Evolutionary conservation across 1,139 yeast species (phyloP).

Genomic region (Hemisphaericaspora xylanilytica): DNA sequence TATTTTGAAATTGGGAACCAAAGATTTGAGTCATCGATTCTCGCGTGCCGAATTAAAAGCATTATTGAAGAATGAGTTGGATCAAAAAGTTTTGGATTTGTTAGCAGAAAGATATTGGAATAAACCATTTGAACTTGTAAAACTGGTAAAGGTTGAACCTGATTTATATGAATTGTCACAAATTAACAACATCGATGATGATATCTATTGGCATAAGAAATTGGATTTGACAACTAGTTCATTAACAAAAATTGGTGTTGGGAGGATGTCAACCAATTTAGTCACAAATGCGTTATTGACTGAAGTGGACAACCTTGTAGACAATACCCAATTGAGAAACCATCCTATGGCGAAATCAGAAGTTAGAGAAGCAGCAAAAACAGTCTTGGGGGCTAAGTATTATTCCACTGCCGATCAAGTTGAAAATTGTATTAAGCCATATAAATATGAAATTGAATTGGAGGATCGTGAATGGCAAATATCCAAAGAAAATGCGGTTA

Average conservation of each 20-base stretch:
- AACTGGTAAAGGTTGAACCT: constrained; percentile 36
- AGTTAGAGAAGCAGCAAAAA: constrained; percentile 80
- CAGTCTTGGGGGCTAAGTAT: constrained; percentile 73
- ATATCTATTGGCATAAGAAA: constrained; percentile 84
- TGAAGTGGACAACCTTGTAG: constrained; percentile 73
- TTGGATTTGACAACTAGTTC: constrained; percentile 80
- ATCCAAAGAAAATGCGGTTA: constrained; percentile 76
- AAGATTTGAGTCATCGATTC: constrained; percentile 79
- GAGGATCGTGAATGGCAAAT: constrained; percentile 92
- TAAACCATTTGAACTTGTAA: constrained; percentile 43
- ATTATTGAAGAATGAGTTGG: constrained; percentile 77
- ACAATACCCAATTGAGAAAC: constrained; percentile 69
- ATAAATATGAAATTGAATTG: constrained; percentile 92
- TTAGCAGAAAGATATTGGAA: constrained; percentile 94
- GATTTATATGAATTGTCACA: constrained; percentile 52
- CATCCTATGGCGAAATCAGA: constrained; percentile 84
- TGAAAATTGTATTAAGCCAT: constrained; percentile 96
- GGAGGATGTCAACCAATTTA: constrained; percentile 79
- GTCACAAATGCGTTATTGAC: constrained; percentile 76
- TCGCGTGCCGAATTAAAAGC: constrained; percentile 81
- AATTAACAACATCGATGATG: constrained; percentile 53
- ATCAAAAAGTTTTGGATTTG: constrained; percentile 82
- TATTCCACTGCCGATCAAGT: constrained; percentile 97
- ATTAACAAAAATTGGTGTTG: constrained; percentile 89
- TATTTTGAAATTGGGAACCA: constrained; percentile 78